phyloP scores from a whole-genome alignment of 164 flowering plant genomes.

The Magnolia sinica region DNA sequence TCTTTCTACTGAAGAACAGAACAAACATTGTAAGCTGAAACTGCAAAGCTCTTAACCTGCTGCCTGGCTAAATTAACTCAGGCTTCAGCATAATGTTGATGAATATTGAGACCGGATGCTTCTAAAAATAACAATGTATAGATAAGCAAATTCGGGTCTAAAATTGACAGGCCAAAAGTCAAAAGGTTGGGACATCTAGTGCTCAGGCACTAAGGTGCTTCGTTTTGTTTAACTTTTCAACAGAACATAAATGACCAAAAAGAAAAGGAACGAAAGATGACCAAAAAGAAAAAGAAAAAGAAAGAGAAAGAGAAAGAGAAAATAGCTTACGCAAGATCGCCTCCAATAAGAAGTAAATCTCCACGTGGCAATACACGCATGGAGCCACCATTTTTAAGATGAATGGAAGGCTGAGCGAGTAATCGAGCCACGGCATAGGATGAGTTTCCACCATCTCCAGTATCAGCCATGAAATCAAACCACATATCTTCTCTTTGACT shows the following conservation, averaged over 20 bases:
- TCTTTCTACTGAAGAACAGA: no score
- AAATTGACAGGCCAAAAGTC: neutral
- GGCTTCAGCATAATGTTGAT: neutral
- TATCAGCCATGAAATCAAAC: slow-evolving; percentile 99
- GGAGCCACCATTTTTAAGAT: slow-evolving; percentile 30
- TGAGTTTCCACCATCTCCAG: slow-evolving; percentile 99
- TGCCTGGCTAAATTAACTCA: neutral
- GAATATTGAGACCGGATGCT: neutral
- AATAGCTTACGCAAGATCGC: slow-evolving; percentile 96
- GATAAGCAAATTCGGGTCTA: neutral
- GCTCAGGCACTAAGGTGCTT: neutral
- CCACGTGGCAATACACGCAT: slow-evolving; percentile 59
- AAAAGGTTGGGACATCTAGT: neutral
- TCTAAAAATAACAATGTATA: neutral
- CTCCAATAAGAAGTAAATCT: slow-evolving; percentile 85
- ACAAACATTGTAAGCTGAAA: neutral
- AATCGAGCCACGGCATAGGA: slow-evolving; percentile 84
- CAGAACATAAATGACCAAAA: no score
- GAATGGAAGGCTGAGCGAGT: slow-evolving; percentile 83
- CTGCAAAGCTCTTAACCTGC: neutral
- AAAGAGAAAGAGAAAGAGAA: neutral
- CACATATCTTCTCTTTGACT: slow-evolving; percentile 77
- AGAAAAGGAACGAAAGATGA: neutral
- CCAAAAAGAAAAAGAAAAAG: neutral
- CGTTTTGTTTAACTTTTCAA: neutral